Base-by-base conservation (phyloP, 2,329 filamentous ascomycete genomes). In the Chaetomium globosum region DNA sequence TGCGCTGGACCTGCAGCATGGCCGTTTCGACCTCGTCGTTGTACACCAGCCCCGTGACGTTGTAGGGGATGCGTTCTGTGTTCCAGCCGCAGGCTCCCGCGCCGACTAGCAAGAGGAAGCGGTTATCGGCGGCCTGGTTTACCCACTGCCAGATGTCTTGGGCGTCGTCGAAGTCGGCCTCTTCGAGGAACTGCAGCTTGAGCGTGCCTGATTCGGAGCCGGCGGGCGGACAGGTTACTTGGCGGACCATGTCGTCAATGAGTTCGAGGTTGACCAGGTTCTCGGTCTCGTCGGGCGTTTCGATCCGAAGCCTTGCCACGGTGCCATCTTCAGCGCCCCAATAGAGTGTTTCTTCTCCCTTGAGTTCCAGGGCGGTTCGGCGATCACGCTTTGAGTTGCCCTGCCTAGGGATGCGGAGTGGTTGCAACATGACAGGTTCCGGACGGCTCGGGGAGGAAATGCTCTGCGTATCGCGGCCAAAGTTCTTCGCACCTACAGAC, bases 141-240 rank as follows among this genome's bases (percentile, higher is more conserved):
- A 49, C 46, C 46, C 46, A 49, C 46, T 49, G 46, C 46, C 46
- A 49, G 23, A 49, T 49, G 46, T 49, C 46, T 49, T 49, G n/a
- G 46, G 46, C 46, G 8, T 49, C 46, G 46, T 49, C 10, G 46
- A 49, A 49, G 46, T 49, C 46, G 46, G 46, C 46, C 21, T 21
- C 46, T 49, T 49, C 46, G 46, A 26, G 9, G 46, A 49, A 49
- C 21, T 49, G 46, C 21, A 49, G 10, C 46, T 49, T 49, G 46
- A 49, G 46, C 23, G 46, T 49, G 10, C 46, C 46, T 1, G 26
- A 26, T 4, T 26, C 26, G 4, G 46, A 49, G 13, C 21, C 21
- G 7, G 46, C 23, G 46, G 46, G 4, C 21, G 46, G 46, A 43
- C 39, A 43, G 5, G 39, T n/a, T 5, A 43, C 39, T n/a, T 43